Conservation (phyloP, 2,329 filamentous ascomycete genomes). For the Colletotrichum tofieldiae region DNA sequence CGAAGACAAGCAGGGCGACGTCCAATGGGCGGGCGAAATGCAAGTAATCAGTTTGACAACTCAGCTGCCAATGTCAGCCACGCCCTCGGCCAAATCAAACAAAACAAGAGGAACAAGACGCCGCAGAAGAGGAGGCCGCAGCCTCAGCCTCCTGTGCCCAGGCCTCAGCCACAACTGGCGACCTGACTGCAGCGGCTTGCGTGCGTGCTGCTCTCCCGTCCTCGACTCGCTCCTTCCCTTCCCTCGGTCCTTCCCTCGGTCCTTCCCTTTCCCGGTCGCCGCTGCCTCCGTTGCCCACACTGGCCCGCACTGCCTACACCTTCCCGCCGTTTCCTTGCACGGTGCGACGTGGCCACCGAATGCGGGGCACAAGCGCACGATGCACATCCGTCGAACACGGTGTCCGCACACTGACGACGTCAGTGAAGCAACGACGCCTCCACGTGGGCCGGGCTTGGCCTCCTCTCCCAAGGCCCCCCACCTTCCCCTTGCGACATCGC, state of each 20-base stretch:
- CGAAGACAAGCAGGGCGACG: background rate
- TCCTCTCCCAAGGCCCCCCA: background rate
- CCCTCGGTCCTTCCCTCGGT: background rate
- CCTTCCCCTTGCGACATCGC: background rate
- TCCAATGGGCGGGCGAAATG: slow-evolving; percentile 1
- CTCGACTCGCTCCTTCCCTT: background rate
- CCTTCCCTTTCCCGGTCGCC: background rate
- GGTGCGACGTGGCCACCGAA: background rate
- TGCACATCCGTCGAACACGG: accelerated
- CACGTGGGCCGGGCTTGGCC: slow-evolving; percentile 29
- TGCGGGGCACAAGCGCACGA: slow-evolving; percentile 20
- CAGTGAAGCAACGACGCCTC: slow-evolving; percentile 36
- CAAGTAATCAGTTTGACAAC: background rate
- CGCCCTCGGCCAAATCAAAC: background rate
- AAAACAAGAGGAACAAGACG: background rate
- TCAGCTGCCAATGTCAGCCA: background rate
- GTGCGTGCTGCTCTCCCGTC: background rate
- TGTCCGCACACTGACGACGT: slow-evolving; percentile 20
- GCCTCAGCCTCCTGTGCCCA: too few species aligned
- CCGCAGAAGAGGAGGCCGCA: too few species aligned
- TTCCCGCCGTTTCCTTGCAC: background rate
- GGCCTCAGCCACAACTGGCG: background rate
- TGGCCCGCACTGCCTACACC: background rate
- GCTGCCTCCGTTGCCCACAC: background rate
- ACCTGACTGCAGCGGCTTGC: background rate